Conservation (phyloP, 2,329 filamentous ascomycete species). For the Apiospora aurea region DNA sequence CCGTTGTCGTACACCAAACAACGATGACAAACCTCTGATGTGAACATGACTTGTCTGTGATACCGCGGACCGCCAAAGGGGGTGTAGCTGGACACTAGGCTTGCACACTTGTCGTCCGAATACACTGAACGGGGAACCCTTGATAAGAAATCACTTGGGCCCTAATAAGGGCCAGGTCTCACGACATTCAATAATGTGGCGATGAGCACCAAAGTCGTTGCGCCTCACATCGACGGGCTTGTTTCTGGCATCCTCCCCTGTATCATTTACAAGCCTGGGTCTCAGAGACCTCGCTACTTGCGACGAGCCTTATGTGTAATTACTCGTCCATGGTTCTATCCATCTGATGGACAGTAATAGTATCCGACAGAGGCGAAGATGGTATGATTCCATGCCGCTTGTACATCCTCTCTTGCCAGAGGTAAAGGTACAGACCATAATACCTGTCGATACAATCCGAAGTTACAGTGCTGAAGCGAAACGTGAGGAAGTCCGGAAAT, state of each 20-base stretch:
- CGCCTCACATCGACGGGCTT: background rate
- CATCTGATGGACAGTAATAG: background rate
- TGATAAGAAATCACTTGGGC: background rate
- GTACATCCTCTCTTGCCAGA: background rate
- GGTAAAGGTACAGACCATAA: background rate
- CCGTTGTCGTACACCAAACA: background rate
- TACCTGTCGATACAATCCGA: background rate
- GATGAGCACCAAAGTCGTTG: background rate
- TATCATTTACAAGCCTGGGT: background rate
- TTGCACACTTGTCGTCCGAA: slow-evolving; percentile 11
- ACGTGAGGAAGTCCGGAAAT: background rate
- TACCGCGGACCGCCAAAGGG: background rate
- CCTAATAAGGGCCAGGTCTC: background rate
- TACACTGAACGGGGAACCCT: background rate
- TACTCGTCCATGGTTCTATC: background rate
- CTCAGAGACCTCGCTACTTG: background rate
- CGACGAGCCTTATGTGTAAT: background rate
- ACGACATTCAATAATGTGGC: background rate
- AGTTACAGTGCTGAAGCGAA: slow-evolving; percentile 14
- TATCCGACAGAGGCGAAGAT: background rate
- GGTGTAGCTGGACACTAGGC: background rate
- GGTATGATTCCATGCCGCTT: background rate
- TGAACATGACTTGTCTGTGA: slow-evolving; percentile 7
- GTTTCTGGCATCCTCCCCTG: background rate
- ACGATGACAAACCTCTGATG: slow-evolving; percentile 18